A percentile compares a stretch with the other conserved stretches of the same genome.
phyloP scores from a whole-genome alignment of 495 filamentous ascomycete species.

The Penicillium angulare region DNA sequence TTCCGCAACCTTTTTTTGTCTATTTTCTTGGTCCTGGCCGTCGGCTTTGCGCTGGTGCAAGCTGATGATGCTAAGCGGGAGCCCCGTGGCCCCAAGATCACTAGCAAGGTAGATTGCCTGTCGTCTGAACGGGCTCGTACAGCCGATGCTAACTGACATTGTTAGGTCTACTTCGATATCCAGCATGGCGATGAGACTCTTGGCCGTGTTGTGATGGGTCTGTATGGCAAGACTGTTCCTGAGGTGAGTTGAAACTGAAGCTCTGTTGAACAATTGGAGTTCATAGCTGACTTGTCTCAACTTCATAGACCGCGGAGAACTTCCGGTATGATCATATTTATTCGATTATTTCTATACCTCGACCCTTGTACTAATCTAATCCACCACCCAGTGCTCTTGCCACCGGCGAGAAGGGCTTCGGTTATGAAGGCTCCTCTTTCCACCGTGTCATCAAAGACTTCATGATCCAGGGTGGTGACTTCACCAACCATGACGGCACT shows the following conservation, averaged over 20 bases:
- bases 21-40: constrained; percentile 69
- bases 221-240: constrained; percentile 98
- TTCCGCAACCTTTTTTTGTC: constrained; percentile 56
- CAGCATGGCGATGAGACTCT: constrained; percentile 81
- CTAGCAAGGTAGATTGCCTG: constrained; percentile 65
- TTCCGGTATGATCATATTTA: constrained; percentile 61
- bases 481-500: constrained; percentile 90
- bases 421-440: constrained; percentile 93
- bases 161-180: constrained; percentile 89
- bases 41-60: constrained; percentile 61
- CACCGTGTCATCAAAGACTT: constrained; percentile 98
- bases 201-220: constrained; percentile 85
- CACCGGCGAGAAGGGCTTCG: constrained; percentile 95
- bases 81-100: constrained; percentile 92
- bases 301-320: constrained; percentile 81
- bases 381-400: constrained; percentile 71
- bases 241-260: constrained; percentile 49
- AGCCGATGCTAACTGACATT: constrained; percentile 11
- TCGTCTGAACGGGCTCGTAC: neutral
- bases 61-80: constrained; percentile 67
- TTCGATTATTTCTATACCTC: neutral
- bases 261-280: neutral
- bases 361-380: constrained; percentile 22
- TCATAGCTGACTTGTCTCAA: neutral
- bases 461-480: constrained; percentile 99